Base-by-base conservation (phyloP, 306 rosid genomes). In the Vigna mungo region DNA sequence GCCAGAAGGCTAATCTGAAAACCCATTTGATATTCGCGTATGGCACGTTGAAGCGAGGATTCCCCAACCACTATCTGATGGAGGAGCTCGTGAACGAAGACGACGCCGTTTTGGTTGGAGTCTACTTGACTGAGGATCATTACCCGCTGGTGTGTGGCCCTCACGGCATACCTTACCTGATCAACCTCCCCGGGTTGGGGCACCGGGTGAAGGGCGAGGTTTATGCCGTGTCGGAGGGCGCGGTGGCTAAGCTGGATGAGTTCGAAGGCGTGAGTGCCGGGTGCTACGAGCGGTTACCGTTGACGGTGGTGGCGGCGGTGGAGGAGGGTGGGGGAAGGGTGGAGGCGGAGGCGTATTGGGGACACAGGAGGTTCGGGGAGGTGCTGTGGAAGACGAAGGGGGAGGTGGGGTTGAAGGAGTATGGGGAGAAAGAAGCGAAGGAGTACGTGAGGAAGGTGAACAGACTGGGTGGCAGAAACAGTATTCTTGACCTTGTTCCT, bases 21-120 rank as follows among this genome's bases (percentile, higher is more conserved):
- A 13, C 78, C 72, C 2, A 80, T 32, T 41, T 78, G 1, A 82
- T 90, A 68, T 90, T 82, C 82, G 71, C 88, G 4, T 92, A 90
- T 83, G 96, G 96, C 32, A 87, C 94, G 30, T 82, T 93, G 46
- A 90, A 93, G 78, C 84, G 30, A 7, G 92, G 96, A 6, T 84
- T 90, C 27, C 85, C 84, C 1, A 92, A 92, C 84, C 73, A 89
- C 77, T 2, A 15, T 6, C 71, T 90, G 0, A 86, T 86, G 71
- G 53, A 61, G 41, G 85, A 84, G 11, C 71, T 90, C 0, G 82
- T 87, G n/a, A n/a, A 34, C 66, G 66, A 9, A 1, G 68, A 84
- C 82, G 91, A 93, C 81, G 92, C 86, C 78, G 84, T 80, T 9
- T 72, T 73, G 9, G 0, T 67, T 3, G 88, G 91, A 20, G 41